A percentile compares a stretch with the other conserved stretches of the same genome.
These are phyloP conservation scores for Exutisphaerella laricina DNA, from an alignment of 2,329 filamentous ascomycete species.

Conservation along the genomic window DNA sequence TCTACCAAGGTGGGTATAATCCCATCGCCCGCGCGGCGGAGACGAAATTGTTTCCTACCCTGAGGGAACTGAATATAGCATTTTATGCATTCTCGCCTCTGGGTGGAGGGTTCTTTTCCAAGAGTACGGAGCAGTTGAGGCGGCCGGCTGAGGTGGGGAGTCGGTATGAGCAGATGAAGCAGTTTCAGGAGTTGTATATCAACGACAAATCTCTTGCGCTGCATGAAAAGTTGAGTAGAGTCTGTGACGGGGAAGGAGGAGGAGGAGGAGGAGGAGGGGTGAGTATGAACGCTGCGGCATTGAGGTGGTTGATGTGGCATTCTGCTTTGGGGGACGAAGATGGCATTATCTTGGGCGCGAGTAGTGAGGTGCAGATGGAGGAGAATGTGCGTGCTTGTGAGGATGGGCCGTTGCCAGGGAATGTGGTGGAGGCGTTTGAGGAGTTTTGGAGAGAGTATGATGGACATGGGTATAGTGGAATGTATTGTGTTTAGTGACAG, in stretches of 20 bases:
- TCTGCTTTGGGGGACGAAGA: conserved; percentile 35
- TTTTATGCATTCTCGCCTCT: conserved; percentile 41
- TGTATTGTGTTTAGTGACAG: conserved; percentile 17
- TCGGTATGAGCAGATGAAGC: conserved; percentile 29
- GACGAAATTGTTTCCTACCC: conserved; percentile 38
- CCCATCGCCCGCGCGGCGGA: conserved; percentile 34
- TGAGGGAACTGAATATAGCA: conserved; percentile 40
- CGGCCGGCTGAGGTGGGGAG: conserved; percentile 20
- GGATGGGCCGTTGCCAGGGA: conserved; percentile 24
- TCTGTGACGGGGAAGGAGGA: conserved; percentile 35
- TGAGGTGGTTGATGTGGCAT: conserved; percentile 46
- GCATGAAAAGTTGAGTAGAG: conserved; percentile 36
- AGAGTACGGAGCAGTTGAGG: conserved; percentile 35
- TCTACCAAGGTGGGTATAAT: conserved; percentile 46
- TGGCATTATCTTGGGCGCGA: conserved; percentile 38
- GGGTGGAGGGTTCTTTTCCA: conserved; percentile 37
- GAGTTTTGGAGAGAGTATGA: conserved; percentile 17
- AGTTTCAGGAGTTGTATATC: conserved; percentile 38
- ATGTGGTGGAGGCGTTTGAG: conserved; percentile 22
- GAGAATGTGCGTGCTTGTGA: conserved; percentile 29
- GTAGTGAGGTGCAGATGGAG: conserved; percentile 28
- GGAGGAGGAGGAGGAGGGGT: too few species aligned
- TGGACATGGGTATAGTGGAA: conserved; percentile 16
- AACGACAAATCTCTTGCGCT: conserved; percentile 41
- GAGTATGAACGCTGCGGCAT: conserved; percentile 39